Base-by-base conservation (phyloP, 345 rosid species). In the Eucalyptus cladocalyx region DNA sequence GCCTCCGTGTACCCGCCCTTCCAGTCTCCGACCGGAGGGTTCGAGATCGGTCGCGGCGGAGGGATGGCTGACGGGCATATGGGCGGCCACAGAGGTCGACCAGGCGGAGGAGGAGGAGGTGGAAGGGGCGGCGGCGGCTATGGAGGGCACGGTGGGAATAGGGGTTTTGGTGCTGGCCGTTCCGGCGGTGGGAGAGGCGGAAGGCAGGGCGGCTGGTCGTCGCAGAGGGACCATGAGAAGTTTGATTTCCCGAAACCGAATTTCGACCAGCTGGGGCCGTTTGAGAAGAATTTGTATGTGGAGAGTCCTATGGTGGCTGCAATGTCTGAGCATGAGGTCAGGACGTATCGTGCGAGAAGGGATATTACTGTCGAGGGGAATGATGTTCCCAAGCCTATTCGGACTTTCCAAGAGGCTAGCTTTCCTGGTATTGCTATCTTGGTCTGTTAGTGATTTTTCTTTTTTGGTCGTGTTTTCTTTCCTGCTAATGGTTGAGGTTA, bases 361-460 rank as follows among this genome's bases (percentile, higher is more conserved):
- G 99, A 97, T 43, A 96, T 97, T 51, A 94, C 95, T 3, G 96
- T 97, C 28, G 96, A 96, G 94, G 99, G 99, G 11, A 93, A 90
- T 89, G 98, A 95, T 92, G 94, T 97, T 89, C 99, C 99, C 69
- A 97, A 92, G 91, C 98, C 99, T 6, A 91, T 97, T 76, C 90
- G 95, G 67, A 89, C 91, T 94, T 97, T 97, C 88, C 91, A 94
- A 3, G 99, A 97, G 92, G 98, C 99, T 42, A 96, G 94, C 88
- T 97, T 97, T 56, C 99, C 99, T 54, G 99, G 99, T 97, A 94
- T 67, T 16, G 69, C 43, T 49, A 43, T 80, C 5, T 49, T 67
- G 54, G 48, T 86, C 76, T 76, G 23, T 81, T 40, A 16, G 43
- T 28, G 53, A 18, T 17, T 24, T 21, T 24, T 58, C 13, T 72